Percentiles rank a stretch among this genome's conserved stretches.
These are phyloP conservation scores for Septoria linicola DNA, from an alignment of 2,329 filamentous ascomycete genomes.

Conservation along the genomic window DNA sequence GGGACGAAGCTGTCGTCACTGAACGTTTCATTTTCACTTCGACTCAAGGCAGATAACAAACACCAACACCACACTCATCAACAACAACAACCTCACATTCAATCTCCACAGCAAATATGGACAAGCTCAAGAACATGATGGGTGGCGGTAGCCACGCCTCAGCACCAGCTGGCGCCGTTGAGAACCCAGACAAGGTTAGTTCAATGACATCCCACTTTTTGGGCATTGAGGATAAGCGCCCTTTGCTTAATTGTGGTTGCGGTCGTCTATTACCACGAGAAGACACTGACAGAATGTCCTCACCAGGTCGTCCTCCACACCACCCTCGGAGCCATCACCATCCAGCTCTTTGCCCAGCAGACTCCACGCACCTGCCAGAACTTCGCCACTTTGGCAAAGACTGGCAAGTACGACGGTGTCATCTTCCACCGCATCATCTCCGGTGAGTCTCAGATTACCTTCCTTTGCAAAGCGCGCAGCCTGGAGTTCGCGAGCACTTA, in stretches of 20 bases:
- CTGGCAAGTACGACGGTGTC: constrained; percentile 39
- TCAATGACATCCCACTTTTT: background rate
- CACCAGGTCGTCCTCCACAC: constrained; percentile 34
- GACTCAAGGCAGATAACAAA: background rate
- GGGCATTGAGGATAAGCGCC: background rate
- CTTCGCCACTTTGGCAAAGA: constrained; percentile 37
- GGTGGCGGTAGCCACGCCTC: constrained; percentile 14
- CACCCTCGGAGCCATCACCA: constrained; percentile 38
- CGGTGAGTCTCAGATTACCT: background rate
- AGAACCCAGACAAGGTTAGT: constrained; percentile 10
- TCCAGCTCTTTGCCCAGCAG: constrained; percentile 35
- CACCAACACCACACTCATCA: background rate
- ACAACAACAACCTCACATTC: constrained; percentile 1
- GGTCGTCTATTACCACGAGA: too few species aligned
- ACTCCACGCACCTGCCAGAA: constrained; percentile 35
- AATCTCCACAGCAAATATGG: constrained; percentile 15
- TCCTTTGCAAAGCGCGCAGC: background rate
- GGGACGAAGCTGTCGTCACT: too few species aligned
- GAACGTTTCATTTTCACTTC: background rate
- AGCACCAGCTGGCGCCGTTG: constrained; percentile 11
- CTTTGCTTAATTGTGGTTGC: constrained; percentile 15
- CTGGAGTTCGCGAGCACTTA: background rate
- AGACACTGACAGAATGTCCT: constrained; percentile 24
- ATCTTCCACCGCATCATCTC: constrained; percentile 54
- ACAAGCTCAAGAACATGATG: constrained; percentile 29